phyloP scores from a whole-genome alignment of 176 grass and related monocot genomes.

The Eleusine coracana region DNA sequence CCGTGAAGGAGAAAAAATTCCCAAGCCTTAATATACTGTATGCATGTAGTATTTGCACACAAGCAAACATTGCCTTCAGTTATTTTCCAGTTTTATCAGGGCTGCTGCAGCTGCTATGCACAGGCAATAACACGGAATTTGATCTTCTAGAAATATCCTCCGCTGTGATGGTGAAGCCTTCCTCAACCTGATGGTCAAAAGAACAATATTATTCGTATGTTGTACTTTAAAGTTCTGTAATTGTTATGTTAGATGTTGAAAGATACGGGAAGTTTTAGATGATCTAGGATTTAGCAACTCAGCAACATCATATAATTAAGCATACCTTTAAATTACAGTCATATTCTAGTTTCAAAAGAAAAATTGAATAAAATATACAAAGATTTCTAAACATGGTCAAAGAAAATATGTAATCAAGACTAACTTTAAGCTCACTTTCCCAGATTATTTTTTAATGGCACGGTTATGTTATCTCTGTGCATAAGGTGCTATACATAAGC shows the following conservation, averaged over 20 bases:
- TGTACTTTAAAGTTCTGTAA: background rate
- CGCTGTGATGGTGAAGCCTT: constrained; percentile 19
- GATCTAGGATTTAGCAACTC: background rate
- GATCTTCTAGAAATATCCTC: constrained; percentile 46
- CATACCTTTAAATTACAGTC: background rate
- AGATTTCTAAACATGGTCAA: background rate
- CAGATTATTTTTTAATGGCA: too few species aligned
- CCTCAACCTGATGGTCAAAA: constrained; percentile 35
- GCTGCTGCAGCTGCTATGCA: background rate
- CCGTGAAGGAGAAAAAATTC: background rate
- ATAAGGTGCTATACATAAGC: background rate
- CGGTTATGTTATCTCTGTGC: too few species aligned
- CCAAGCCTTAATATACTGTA: background rate
- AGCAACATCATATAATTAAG: background rate
- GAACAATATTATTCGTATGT: background rate
- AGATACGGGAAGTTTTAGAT: background rate
- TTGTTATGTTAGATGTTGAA: background rate
- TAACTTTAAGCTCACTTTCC: too few species aligned
- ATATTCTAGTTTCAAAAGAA: background rate
- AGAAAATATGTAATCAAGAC: background rate
- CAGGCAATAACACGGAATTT: constrained; percentile 1
- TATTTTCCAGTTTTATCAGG: background rate
- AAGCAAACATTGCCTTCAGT: background rate
- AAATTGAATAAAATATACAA: background rate
- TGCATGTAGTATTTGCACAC: background rate